These are phyloP conservation scores for Aspergillus caelatus DNA, from an alignment of 2,329 filamentous ascomycete species.

Conservation along the genomic window DNA sequence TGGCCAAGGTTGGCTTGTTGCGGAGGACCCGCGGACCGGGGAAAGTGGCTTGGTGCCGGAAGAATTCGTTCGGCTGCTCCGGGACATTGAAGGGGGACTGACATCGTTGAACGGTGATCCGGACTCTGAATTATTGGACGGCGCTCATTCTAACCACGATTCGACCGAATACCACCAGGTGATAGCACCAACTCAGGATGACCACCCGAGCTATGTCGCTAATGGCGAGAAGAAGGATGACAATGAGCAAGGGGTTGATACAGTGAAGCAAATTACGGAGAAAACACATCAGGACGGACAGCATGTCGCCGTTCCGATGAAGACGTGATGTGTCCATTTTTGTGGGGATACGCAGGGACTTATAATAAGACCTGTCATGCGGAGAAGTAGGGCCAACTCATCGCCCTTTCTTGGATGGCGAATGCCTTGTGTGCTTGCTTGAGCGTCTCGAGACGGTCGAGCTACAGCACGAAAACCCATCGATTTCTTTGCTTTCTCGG, in stretches of 20 bases:
- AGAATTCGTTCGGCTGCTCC: constrained; percentile 88
- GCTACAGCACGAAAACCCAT: neutral
- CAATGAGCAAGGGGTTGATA: constrained; percentile 36
- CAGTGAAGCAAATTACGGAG: constrained; percentile 31
- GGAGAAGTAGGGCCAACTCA: neutral
- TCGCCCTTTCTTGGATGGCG: neutral
- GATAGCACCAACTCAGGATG: constrained; percentile 34
- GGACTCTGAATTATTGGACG: constrained; percentile 47
- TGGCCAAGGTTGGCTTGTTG: constrained; percentile 95
- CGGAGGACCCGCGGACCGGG: constrained; percentile 89
- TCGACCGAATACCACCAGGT: constrained; percentile 44
- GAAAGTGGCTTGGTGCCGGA: constrained; percentile 96
- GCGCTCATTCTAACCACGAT: constrained; percentile 56
- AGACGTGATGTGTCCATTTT: constrained; percentile 9
- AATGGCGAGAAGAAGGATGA: constrained; percentile 35
- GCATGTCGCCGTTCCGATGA: constrained; percentile 7
- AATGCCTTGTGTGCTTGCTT: neutral
- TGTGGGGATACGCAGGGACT: neutral
- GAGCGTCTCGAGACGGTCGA: neutral
- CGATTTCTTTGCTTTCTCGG: constrained; percentile 5
- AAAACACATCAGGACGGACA: constrained; percentile 18
- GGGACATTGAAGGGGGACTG: constrained; percentile 90
- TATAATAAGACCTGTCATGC: constrained; percentile 2
- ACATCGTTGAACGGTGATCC: constrained; percentile 67
- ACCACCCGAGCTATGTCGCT: constrained; percentile 21